phyloP scores from a whole-genome alignment of 2,329 filamentous ascomycete genomes.

The Fonsecaea monophora region DNA sequence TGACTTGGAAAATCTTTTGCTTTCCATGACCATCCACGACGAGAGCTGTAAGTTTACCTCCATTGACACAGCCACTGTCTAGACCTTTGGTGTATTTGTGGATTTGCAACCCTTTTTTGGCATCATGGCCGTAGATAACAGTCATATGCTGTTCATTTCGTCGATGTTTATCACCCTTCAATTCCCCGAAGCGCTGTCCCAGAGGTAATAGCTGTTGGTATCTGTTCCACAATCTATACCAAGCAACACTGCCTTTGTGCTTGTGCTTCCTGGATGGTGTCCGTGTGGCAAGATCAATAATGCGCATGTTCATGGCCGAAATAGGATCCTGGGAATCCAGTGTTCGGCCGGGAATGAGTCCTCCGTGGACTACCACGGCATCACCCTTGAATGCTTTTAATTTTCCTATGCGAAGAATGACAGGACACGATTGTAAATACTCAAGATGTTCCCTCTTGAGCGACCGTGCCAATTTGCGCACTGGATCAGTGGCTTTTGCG shows the following conservation, averaged over 20 bases:
- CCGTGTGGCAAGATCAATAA: constrained; percentile 69
- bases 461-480: constrained; percentile 63
- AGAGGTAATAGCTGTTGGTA: constrained; percentile 47
- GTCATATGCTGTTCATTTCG: constrained; percentile 55
- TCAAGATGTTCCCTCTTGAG: constrained; percentile 66
- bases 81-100: constrained; percentile 79
- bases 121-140: constrained; percentile 88
- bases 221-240: constrained; percentile 69
- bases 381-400: constrained; percentile 68
- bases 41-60: constrained; percentile 76
- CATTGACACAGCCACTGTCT: constrained; percentile 81
- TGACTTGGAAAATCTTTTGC: constrained; percentile 51
- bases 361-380: constrained; percentile 77
- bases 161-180: not conserved
- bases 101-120: constrained; percentile 71
- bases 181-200: constrained; percentile 17
- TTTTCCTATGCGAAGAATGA: constrained; percentile 76
- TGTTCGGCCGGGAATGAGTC: constrained; percentile 76
- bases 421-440: constrained; percentile 74
- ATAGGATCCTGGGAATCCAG: constrained; percentile 76
- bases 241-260: constrained; percentile 63
- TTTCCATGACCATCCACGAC: constrained; percentile 68
- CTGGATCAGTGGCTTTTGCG: constrained; percentile 41
- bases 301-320: constrained; percentile 92
- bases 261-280: constrained; percentile 58